These are phyloP conservation scores for Diplosphaera chodatii DNA, from an alignment of 139 green algal genomes.

Conservation along the genomic window DNA sequence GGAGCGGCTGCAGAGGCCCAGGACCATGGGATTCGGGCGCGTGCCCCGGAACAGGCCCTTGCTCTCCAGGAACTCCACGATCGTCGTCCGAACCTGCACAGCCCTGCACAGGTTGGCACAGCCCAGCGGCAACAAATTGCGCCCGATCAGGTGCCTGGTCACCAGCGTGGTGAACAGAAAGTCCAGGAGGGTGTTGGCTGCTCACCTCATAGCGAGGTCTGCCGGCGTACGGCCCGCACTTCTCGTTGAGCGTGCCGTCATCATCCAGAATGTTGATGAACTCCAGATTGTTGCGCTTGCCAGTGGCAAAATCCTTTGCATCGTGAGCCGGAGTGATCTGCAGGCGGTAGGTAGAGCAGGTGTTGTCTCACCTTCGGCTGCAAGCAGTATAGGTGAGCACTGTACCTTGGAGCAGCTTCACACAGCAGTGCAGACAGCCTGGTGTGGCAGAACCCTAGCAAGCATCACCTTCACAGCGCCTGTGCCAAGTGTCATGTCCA, in stretches of 20 bases:
- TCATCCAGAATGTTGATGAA: slow-evolving; percentile 97
- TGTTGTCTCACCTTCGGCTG: too few species aligned
- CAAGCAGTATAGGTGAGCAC: too few species aligned
- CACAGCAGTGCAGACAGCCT: too few species aligned
- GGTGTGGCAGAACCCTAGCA: too few species aligned
- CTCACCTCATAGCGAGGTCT: slow-evolving; percentile 58
- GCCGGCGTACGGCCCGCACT: slow-evolving; percentile 76
- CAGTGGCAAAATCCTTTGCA: slow-evolving; percentile 86
- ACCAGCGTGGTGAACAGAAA: slow-evolving; percentile 95
- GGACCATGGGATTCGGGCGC: slow-evolving; percentile 87
- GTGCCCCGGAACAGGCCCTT: slow-evolving; percentile 76
- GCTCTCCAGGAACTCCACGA: slow-evolving; percentile 82
- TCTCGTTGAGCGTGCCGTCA: slow-evolving; percentile 75
- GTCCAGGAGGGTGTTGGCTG: too few species aligned
- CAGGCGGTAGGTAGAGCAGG: background rate
- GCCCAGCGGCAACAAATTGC: too few species aligned
- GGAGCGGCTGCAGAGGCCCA: slow-evolving; percentile 86
- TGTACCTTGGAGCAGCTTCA: too few species aligned
- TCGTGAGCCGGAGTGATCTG: slow-evolving; percentile 97
- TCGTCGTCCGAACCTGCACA: slow-evolving; percentile 65
- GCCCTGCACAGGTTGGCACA: too few species aligned
- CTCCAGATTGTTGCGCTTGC: slow-evolving; percentile 74
- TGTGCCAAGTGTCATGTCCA: slow-evolving; percentile 94
- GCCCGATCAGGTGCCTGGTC: too few species aligned
- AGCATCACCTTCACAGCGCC: slow-evolving; percentile 64